Conservation (phyloP, 306 rosid genomes). For the Begonia loranthoides region DNA sequence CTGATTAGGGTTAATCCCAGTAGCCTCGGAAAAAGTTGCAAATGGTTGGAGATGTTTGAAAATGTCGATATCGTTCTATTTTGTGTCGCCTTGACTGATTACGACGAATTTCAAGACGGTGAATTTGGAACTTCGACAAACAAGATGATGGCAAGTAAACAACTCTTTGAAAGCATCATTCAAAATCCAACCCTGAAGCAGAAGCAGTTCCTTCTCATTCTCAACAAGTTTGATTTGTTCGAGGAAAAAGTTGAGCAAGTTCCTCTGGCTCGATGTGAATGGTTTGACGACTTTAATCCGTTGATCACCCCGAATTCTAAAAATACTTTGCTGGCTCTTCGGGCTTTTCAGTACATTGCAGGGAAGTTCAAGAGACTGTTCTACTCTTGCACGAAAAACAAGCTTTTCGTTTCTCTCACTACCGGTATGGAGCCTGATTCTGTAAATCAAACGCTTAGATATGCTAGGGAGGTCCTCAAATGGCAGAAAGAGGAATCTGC, state of each 20-base stretch:
- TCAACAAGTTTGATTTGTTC: conserved; percentile 53
- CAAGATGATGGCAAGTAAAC: conserved; percentile 52
- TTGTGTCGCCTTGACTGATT: conserved; percentile 51
- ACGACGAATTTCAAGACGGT: conserved; percentile 35
- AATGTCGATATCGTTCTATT: conserved; percentile 43
- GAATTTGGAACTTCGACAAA: conserved; percentile 28
- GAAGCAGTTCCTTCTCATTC: conserved; percentile 46
- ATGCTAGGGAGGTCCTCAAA: conserved; percentile 47
- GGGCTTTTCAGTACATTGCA: conserved; percentile 56
- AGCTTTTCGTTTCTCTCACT: conserved; percentile 50
- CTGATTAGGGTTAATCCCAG: conserved; percentile 45
- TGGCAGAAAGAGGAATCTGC: conserved; percentile 35
- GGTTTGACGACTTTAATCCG: conserved; percentile 62
- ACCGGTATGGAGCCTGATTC: conserved; percentile 46
- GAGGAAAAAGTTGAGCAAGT: conserved; percentile 39
- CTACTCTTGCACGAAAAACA: conserved; percentile 28
- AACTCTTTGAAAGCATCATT: conserved; percentile 45
- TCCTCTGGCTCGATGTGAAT: conserved; percentile 52
- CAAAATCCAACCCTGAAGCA: conserved; percentile 25
- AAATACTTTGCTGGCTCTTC: conserved; percentile 33
- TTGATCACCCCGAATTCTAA: conserved; percentile 20
- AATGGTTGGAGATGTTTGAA: conserved; percentile 63
- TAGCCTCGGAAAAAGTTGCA: conserved; percentile 56
- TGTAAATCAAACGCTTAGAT: conserved; percentile 52
- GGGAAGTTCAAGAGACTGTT: conserved; percentile 54